Conservation (phyloP, 179 eudicot genomes). For the Spinacia oleracea region DNA sequence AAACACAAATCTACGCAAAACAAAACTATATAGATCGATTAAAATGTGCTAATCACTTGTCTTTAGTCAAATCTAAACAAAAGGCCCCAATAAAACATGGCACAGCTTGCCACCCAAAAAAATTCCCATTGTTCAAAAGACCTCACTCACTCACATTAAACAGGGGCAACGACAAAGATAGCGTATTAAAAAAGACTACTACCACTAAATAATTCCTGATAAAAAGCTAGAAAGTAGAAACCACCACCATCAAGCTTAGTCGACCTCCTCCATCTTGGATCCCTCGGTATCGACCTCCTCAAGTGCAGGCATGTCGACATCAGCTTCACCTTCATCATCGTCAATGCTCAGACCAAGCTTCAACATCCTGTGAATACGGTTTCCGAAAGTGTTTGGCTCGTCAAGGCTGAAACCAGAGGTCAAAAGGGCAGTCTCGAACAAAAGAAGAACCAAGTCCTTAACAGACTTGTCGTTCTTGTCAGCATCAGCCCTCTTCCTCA, state of each 20-base stretch:
- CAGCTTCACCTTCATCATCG: slow-evolving; percentile 63
- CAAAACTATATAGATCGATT: slow-evolving; percentile 10
- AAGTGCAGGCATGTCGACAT: slow-evolving; percentile 64
- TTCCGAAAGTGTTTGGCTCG: slow-evolving; percentile 83
- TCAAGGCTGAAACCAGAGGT: slow-evolving; percentile 91
- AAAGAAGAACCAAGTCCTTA: slow-evolving; percentile 67
- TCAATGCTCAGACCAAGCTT: slow-evolving; percentile 86
- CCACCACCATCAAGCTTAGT: slow-evolving; percentile 40
- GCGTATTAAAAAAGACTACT: slow-evolving; percentile 5
- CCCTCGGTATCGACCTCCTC: slow-evolving; percentile 70
- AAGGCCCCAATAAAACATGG: slow-evolving; percentile 14
- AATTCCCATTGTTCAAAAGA: slow-evolving; percentile 13
- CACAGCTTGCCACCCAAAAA: slow-evolving; percentile 15
- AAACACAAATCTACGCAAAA: background rate
- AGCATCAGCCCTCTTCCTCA: slow-evolving; percentile 83
- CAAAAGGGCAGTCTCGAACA: slow-evolving; percentile 70
- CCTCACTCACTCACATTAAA: background rate
- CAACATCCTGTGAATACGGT: slow-evolving; percentile 82
- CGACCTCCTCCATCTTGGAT: slow-evolving; percentile 86
- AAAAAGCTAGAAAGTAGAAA: background rate
- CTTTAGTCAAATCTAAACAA: background rate
- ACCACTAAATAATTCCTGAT: background rate
- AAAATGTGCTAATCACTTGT: background rate
- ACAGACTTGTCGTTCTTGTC: slow-evolving; percentile 91
- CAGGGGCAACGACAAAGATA: background rate